Evolutionary conservation across 169 alveolate species (phyloP).

Genomic region (Eimeria brunetti): DNA sequence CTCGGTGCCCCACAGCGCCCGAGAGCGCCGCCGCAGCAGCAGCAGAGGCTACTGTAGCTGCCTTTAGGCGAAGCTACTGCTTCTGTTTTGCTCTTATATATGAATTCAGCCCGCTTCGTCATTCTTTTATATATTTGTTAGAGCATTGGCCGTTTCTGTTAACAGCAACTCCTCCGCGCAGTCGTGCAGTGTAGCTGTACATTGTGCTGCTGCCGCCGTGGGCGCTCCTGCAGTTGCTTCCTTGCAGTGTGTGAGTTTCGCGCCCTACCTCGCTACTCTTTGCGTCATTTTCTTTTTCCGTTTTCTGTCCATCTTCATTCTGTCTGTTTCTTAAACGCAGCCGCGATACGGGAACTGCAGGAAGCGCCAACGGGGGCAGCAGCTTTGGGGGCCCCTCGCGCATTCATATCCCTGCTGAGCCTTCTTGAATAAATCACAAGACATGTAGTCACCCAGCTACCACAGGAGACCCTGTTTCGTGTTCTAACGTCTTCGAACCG

Average conservation of each 20-base stretch:
- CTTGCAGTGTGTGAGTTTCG: constrained; percentile 38
- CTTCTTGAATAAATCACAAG: constrained; percentile 16
- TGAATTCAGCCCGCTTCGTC: neutral
- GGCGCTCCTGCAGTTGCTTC: constrained; percentile 36
- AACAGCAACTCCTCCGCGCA: constrained; percentile 13
- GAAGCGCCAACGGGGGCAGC: constrained; percentile 19
- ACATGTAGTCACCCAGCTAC: neutral
- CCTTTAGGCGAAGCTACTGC: constrained; percentile 11
- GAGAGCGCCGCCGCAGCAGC: constrained; percentile 61
- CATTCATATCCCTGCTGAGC: neutral
- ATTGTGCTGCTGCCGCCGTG: constrained; percentile 30
- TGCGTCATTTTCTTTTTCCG: constrained; percentile 15
- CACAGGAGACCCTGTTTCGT: neutral
- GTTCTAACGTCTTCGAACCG: neutral
- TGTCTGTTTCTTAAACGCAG: constrained; percentile 7
- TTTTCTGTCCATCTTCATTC: neutral
- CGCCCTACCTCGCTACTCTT: neutral
- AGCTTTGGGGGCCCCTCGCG: constrained; percentile 59
- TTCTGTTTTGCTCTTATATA: neutral
- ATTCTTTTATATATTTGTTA: neutral
- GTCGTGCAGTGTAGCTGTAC: neutral
- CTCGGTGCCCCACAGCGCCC: constrained; percentile 72
- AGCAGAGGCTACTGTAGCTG: constrained; percentile 43
- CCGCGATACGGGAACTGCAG: constrained; percentile 1
- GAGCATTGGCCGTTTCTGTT: neutral